Base-by-base conservation (phyloP, 768 basidiomycete genomes). In the Artomyces pyxidatus region DNA sequence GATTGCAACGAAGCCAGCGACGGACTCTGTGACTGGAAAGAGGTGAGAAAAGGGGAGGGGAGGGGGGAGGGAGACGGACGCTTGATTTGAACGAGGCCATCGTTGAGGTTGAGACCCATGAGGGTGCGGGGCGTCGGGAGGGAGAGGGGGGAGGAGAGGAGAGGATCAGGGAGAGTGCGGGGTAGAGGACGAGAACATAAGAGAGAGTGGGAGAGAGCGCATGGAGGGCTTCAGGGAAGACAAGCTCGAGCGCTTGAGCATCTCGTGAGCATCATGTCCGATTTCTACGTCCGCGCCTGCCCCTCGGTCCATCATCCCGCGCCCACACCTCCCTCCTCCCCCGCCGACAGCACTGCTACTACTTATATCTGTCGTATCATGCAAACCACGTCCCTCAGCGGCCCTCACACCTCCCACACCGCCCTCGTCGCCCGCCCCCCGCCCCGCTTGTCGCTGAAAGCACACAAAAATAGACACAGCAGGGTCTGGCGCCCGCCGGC, bases 1-100 rank as follows among this genome's bases (percentile, higher is more conserved):
- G 45, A 56, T 56, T 19, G 58, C 60, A 12, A 57, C 47, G 42
- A 57, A 49, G 28, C 53, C 57, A 38, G 61, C 61, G 30, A 61
- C 51, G 40, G 55, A 51, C 29, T 61, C 56, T 1, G 61, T 61
- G 46, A 62, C 61, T 62, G 30, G 14, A 17, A 11, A 6, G 16
- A 26, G 19, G 23, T 54, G 6, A 51, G 39, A 7, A 23, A 4
- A 23, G 25, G 10, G 5, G 21, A 11, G 22, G 6, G 16, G 17
- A 17, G n/a, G 1, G 2, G 16, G 17, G 22, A 6, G 6, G 12
- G 8, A 1, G 22, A 30, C 1, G 27, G 30, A 55, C 55, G 48
- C 47, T 56, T 56, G 26, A 56, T 54, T 25, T 51, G 42, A 42
- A 54, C 49, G 42, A 56, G 49, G 30, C 48, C 44, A 19, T 56